Evolutionary conservation across 805 yeast species (phyloP).

Genomic region (Schwanniomyces vanrijiae): DNA sequence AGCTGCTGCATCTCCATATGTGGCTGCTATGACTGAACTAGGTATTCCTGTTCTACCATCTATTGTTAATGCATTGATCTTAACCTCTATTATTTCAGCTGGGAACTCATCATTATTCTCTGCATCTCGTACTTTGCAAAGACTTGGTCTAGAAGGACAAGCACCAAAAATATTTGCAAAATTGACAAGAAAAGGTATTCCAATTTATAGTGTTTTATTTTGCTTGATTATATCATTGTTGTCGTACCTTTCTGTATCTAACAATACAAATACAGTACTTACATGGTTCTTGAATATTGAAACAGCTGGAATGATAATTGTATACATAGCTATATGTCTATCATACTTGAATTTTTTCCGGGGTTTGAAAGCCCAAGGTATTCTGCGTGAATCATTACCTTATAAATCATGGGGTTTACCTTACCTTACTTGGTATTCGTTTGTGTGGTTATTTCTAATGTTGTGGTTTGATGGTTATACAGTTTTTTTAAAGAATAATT

Average conservation of each 20-base stretch:
- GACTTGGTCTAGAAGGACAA: constrained; percentile 17
- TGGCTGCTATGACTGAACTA: constrained; percentile 67
- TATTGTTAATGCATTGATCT: constrained; percentile 65
- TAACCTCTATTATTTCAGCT: constrained; percentile 73
- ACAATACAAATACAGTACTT: constrained; percentile 62
- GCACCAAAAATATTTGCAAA: constrained; percentile 19
- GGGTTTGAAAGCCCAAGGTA: constrained; percentile 43
- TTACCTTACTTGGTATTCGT: constrained; percentile 46
- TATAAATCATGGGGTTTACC: constrained; percentile 53
- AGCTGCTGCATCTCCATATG: constrained; percentile 70
- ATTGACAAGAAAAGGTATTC: constrained; percentile 14
- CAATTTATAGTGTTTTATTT: constrained; percentile 20
- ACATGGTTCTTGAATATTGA: constrained; percentile 72
- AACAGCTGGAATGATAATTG: constrained; percentile 67
- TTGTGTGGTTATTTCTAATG: constrained; percentile 37
- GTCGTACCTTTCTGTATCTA: constrained; percentile 41
- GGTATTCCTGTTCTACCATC: constrained; percentile 67
- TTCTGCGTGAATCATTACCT: constrained; percentile 52
- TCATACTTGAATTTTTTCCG: constrained; percentile 60
- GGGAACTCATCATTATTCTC: constrained; percentile 40
- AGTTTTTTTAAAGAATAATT: constrained; percentile 64
- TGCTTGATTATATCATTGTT: constrained; percentile 17
- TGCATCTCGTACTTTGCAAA: constrained; percentile 27
- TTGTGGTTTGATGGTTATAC: constrained; percentile 53
- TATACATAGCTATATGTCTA: constrained; percentile 55